Conservation (phyloP, 495 filamentous ascomycete species). For the Podospora australis region DNA sequence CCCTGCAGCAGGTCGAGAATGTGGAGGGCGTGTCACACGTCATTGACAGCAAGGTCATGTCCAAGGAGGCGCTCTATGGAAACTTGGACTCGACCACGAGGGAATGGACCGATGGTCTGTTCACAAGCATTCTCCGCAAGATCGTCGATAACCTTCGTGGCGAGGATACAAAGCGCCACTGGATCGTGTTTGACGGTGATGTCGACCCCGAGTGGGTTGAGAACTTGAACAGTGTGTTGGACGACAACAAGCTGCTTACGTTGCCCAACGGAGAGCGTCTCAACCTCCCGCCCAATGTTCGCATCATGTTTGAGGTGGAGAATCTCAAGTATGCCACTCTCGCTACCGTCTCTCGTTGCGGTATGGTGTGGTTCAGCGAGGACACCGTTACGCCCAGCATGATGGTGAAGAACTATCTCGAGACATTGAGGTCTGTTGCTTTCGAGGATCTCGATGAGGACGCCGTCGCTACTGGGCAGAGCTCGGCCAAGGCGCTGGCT, state of each 20-base stretch:
- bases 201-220: slow-evolving; percentile 99
- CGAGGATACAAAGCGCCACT: slow-evolving; percentile 92
- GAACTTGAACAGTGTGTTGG: slow-evolving; percentile 97
- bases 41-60: slow-evolving; percentile 99
- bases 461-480: slow-evolving; percentile 70
- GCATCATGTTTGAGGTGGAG: slow-evolving; percentile 99
- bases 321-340: slow-evolving; percentile 96
- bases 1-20: slow-evolving; percentile 81
- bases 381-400: slow-evolving; percentile 89
- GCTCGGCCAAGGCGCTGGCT: slow-evolving; percentile 65
- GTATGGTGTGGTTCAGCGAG: slow-evolving; percentile 99
- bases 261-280: slow-evolving; percentile 96
- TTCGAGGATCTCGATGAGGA: slow-evolving; percentile 97
- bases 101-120: slow-evolving; percentile 97
- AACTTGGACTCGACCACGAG: slow-evolving; percentile 92
- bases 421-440: slow-evolving; percentile 66
- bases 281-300: slow-evolving; percentile 86
- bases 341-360: slow-evolving; percentile 95
- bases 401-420: slow-evolving; percentile 88
- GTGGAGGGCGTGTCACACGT: slow-evolving; percentile 93
- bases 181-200: slow-evolving; percentile 98
- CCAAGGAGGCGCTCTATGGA: slow-evolving; percentile 93
- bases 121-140: slow-evolving; percentile 94
- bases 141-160: slow-evolving; percentile 98
- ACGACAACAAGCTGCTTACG: slow-evolving; percentile 96